Conservation (phyloP, 495 filamentous ascomycete genomes). For the Lentithecium fluviatile region DNA sequence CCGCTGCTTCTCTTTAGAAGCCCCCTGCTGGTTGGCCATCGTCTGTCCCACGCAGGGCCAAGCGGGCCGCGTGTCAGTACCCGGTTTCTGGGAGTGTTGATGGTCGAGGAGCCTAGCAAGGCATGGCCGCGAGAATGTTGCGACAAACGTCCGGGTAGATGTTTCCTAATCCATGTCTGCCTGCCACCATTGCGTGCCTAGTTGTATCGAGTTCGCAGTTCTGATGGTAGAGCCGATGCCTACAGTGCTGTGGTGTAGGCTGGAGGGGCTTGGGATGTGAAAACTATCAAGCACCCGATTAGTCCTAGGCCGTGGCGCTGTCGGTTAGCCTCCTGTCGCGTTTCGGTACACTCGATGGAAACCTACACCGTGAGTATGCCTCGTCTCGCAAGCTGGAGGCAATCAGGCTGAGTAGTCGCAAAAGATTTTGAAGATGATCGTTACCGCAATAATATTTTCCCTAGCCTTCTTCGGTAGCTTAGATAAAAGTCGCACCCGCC, state of each 20-base stretch:
- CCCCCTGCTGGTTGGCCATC: constrained; percentile 25
- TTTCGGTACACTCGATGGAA: no score
- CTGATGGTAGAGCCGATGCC: constrained; percentile 17
- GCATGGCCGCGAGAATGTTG: constrained; percentile 19
- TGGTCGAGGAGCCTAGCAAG: constrained; percentile 24
- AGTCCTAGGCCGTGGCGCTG: constrained; percentile 6
- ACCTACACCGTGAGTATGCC: no score
- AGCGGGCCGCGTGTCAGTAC: constrained; percentile 3
- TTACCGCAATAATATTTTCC: no score
- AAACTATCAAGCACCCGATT: constrained; percentile 31
- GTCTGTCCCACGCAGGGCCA: constrained; percentile 18
- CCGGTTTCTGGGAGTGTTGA: constrained; percentile 20
- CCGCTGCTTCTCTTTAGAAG: constrained; percentile 27
- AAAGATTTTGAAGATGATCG: no score
- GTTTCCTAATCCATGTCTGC: constrained; percentile 28
- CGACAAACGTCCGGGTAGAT: constrained; percentile 21
- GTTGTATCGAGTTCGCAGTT: constrained; percentile 1
- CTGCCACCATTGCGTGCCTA: constrained; percentile 25
- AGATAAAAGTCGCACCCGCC: background rate
- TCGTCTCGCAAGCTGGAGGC: no score
- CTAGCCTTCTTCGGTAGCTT: no score
- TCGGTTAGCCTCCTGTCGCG: no score
- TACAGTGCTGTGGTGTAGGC: constrained; percentile 12
- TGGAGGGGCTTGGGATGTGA: constrained; percentile 20
- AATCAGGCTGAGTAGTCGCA: no score